These are phyloP conservation scores for Chromera velia DNA, from an alignment of 73 alveolate genomes.

Conservation along the genomic window DNA sequence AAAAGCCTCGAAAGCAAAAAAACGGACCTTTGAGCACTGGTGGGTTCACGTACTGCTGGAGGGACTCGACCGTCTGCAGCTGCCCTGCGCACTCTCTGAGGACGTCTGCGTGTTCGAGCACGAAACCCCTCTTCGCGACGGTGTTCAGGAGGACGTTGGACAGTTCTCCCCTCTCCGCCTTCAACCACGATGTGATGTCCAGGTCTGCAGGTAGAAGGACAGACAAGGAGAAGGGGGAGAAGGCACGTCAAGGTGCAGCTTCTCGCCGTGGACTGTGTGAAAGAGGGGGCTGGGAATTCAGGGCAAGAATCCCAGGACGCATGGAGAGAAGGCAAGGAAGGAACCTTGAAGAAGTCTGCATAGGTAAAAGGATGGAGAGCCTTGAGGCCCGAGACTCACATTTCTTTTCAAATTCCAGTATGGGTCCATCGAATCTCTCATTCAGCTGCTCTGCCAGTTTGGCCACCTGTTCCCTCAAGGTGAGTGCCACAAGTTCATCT, in stretches of 20 bases:
- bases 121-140: neutral
- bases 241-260: no score
- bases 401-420: neutral
- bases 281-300: no score
- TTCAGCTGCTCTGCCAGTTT: neutral
- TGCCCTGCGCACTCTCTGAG: neutral
- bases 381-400: neutral
- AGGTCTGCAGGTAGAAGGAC: neutral
- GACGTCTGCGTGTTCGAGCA: neutral
- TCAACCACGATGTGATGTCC: neutral
- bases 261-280: no score
- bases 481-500: neutral
- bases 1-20: neutral
- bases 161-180: neutral
- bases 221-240: no score
- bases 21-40: neutral
- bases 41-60: neutral
- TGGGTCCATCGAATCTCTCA: neutral
- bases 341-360: neutral
- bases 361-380: neutral
- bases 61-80: neutral
- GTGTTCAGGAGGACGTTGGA: neutral
- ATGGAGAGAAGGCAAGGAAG: neutral
- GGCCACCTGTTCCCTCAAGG: neutral
- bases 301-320: no score